A percentile compares a stretch with the other conserved stretches of the same genome.
These are phyloP conservation scores for Calonectria ilicicola DNA, from an alignment of 2,329 filamentous ascomycete genomes.

Conservation along the genomic window DNA sequence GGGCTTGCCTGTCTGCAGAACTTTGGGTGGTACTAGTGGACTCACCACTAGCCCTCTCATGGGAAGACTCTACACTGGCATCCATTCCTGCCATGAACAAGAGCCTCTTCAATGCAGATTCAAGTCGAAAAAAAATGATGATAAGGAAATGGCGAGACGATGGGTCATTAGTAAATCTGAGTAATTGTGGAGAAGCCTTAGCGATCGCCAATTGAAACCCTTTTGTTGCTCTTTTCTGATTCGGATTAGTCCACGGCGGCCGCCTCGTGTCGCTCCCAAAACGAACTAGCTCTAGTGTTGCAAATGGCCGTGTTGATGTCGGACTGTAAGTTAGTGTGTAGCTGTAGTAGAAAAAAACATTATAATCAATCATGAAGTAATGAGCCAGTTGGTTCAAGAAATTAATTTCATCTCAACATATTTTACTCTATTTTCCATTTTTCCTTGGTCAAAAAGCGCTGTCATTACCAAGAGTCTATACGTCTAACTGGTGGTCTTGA, in stretches of 20 bases:
- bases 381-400: no score
- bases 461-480: no score
- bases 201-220: neutral
- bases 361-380: no score
- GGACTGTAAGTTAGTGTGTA: neutral
- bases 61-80: neutral
- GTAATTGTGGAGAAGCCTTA: conserved; percentile 4
- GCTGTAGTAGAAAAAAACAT: no score
- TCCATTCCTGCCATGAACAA: neutral
- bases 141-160: neutral
- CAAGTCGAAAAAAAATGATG: neutral
- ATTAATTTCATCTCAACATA: no score
- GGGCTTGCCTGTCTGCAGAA: neutral
- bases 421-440: no score
- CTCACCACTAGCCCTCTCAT: neutral
- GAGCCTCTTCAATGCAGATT: neutral
- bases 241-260: neutral
- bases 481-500: neutral
- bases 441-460: no score
- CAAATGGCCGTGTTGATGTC: neutral
- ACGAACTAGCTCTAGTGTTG: neutral
- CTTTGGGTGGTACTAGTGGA: neutral
- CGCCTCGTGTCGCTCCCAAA: neutral
- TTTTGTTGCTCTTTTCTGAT: neutral
- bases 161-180: neutral